Conservation (phyloP, 1,139 yeast genomes). For the Suzukiozyma palmioleophila region DNA sequence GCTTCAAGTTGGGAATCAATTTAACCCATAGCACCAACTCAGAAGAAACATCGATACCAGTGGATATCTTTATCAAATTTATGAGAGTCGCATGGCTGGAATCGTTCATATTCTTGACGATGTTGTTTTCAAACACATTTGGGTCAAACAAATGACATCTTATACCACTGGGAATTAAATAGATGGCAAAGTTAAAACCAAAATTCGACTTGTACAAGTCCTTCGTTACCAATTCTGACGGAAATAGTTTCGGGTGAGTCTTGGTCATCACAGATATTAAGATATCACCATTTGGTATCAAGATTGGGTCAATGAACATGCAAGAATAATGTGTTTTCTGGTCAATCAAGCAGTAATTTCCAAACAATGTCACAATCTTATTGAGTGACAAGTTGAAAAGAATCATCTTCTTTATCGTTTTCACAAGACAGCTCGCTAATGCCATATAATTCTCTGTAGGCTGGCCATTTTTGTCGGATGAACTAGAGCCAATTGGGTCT, state of each 20-base stretch:
- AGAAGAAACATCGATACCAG: slow-evolving; percentile 40
- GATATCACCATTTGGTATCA: slow-evolving; percentile 50
- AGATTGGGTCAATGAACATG: slow-evolving; percentile 52
- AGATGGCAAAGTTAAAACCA: slow-evolving; percentile 45
- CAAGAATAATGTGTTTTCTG: slow-evolving; percentile 19
- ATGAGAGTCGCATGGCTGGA: slow-evolving; percentile 45
- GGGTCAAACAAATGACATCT: slow-evolving; percentile 55
- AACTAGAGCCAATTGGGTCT: slow-evolving; percentile 10
- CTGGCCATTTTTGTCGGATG: background rate
- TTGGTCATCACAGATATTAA: slow-evolving; percentile 26
- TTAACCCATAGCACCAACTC: slow-evolving; percentile 48
- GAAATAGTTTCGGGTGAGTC: slow-evolving; percentile 26
- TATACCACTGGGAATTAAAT: slow-evolving; percentile 73
- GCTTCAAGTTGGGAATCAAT: slow-evolving; percentile 62
- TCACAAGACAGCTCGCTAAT: slow-evolving; percentile 52
- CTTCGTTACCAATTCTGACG: slow-evolving; percentile 17
- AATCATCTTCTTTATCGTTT: slow-evolving; percentile 56
- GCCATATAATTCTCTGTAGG: slow-evolving; percentile 23
- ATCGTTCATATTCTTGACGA: slow-evolving; percentile 8
- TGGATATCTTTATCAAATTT: slow-evolving; percentile 47
- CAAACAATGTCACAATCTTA: slow-evolving; percentile 45
- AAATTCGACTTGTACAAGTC: slow-evolving; percentile 12
- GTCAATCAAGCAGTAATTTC: slow-evolving; percentile 43
- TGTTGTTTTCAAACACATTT: slow-evolving; percentile 8
- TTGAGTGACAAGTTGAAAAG: slow-evolving; percentile 41